phyloP scores from a whole-genome alignment of 176 grass and related monocot species.

The Oryza australiensis region DNA sequence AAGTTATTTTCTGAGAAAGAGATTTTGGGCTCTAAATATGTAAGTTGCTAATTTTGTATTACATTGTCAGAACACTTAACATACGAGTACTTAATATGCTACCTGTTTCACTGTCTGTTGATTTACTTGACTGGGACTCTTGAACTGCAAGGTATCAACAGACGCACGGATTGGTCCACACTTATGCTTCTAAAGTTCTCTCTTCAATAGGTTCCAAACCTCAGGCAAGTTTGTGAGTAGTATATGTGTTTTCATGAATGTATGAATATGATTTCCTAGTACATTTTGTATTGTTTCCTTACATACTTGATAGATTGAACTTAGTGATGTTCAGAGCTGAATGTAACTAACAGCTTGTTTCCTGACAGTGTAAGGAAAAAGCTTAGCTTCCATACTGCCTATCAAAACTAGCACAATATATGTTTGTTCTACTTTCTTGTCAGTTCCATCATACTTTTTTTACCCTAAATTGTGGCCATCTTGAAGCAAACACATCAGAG shows the following conservation, averaged over 20 bases:
- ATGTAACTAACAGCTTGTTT: not conserved
- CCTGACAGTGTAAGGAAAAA: not conserved
- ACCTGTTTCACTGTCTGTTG: slow-evolving; percentile 17
- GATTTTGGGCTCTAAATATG: slow-evolving; percentile 81
- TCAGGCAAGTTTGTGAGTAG: slow-evolving; percentile 57
- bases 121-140: slow-evolving; percentile 43
- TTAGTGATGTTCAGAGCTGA: not conserved
- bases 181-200: slow-evolving; percentile 67
- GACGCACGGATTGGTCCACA: slow-evolving; percentile 74
- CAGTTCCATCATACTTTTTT: not conserved
- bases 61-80: slow-evolving; percentile 6
- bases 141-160: slow-evolving; percentile 65
- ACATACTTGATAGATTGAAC: not conserved
- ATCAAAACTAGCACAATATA: not conserved
- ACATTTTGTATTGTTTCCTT: not conserved
- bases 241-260: slow-evolving; percentile 17
- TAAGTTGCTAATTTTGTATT: slow-evolving; percentile 54
- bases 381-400: not conserved
- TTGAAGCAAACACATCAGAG: not conserved
- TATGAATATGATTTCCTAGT: not conserved
- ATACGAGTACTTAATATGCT: slow-evolving; percentile 29
- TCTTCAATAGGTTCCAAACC: slow-evolving; percentile 48
- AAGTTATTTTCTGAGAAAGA: slow-evolving; percentile 65
- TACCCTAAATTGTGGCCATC: not conserved
- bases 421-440: not conserved